Conservation (phyloP, 768 basidiomycete species). For the Multifurca ochricompacta region DNA sequence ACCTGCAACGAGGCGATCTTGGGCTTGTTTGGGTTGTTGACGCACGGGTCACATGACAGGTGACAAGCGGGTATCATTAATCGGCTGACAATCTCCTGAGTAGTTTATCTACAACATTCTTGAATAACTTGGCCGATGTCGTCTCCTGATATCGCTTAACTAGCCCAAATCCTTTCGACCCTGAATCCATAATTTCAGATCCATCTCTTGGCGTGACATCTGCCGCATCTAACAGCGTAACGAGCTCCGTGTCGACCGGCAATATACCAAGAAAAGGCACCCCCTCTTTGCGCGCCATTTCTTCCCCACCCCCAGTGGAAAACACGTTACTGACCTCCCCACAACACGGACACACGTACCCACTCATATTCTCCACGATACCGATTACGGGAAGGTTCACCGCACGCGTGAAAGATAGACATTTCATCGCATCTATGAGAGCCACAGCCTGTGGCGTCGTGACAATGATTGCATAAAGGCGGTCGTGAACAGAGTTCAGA, state of each 20-base stretch:
- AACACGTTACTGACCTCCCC: conserved; percentile 93
- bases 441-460: conserved; percentile 98
- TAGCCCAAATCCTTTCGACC: conserved; percentile 39
- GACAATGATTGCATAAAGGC: conserved; percentile 81
- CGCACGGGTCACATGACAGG: background rate
- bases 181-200: conserved; percentile 21
- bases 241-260: conserved; percentile 90
- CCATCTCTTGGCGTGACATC: conserved; percentile 22
- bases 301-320: conserved; percentile 87
- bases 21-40: no score
- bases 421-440: conserved; percentile 91
- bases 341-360: conserved; percentile 96
- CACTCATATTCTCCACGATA: conserved; percentile 97
- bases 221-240: conserved; percentile 72
- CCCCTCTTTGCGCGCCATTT: conserved; percentile 70
- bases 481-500: conserved; percentile 72
- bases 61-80: background rate
- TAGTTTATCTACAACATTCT: conserved; percentile 43
- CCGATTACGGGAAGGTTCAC: conserved; percentile 84
- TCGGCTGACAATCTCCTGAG: conserved; percentile 26
- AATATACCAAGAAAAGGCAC: conserved; percentile 78
- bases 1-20: conserved; percentile 4
- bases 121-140: conserved; percentile 61
- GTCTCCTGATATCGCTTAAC: conserved; percentile 59
- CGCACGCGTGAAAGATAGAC: conserved; percentile 88